Percentiles rank a stretch among this genome's conserved stretches.
phyloP scores from a whole-genome alignment of 805 yeast genomes.

The Myxozyma vanderwaltii region DNA sequence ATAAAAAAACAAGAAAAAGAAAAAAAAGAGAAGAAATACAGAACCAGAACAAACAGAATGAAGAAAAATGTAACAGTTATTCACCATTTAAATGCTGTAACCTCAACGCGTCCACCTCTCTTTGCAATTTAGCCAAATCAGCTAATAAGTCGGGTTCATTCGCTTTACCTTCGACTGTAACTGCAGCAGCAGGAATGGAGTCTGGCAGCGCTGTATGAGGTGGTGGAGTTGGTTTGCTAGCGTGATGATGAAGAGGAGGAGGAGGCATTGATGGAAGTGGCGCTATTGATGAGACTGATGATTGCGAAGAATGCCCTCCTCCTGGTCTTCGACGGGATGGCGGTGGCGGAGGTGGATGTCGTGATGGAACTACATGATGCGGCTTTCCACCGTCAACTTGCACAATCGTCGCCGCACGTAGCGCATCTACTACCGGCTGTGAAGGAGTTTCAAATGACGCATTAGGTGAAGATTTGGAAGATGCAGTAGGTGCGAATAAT shows the following conservation, averaged over 20 bases:
- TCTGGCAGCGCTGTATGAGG: conserved; percentile 16
- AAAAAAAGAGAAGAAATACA: no score
- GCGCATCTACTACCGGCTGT: background rate
- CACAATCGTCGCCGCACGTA: background rate
- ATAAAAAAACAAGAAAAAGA: no score
- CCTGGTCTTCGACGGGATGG: conserved; percentile 22
- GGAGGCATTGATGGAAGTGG: conserved; percentile 3
- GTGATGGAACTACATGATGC: background rate
- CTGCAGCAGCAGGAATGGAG: background rate
- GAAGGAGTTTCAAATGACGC: background rate
- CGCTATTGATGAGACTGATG: background rate
- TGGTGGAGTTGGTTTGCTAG: no score
- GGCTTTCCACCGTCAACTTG: background rate
- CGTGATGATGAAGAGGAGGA: conserved; percentile 4
- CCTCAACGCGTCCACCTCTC: conserved; percentile 30
- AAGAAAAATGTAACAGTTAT: no score
- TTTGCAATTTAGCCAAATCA: conserved; percentile 30
- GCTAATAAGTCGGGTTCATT: conserved; percentile 31
- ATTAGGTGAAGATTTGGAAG: background rate
- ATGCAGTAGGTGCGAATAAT: background rate
- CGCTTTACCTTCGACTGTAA: conserved; percentile 3
- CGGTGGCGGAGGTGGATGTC: conserved; percentile 27
- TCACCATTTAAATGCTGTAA: conserved; percentile 13
- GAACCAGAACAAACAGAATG: no score
- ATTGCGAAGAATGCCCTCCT: background rate